Conservation (phyloP, 2,329 filamentous ascomycete genomes). For the Trichoderma atroviride region DNA sequence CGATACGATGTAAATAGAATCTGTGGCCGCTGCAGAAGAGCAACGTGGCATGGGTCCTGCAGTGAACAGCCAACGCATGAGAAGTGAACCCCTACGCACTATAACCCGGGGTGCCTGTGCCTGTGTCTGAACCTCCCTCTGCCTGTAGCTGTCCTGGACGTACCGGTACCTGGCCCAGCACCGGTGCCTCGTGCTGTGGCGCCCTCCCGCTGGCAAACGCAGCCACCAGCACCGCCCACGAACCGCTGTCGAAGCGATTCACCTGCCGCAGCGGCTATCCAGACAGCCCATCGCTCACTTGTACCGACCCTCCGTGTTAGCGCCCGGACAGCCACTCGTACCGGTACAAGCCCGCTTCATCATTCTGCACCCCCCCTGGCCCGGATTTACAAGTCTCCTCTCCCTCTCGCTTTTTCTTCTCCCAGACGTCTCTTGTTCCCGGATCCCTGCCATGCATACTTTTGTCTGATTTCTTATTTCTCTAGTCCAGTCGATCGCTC, state of each 20-base stretch:
- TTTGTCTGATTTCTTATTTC: slow-evolving; percentile 23
- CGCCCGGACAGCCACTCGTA: background rate
- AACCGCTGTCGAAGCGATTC: background rate
- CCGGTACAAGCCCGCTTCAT: background rate
- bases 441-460: slow-evolving; percentile 19
- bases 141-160: too few species aligned
- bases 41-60: background rate
- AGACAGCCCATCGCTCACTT: background rate
- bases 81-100: too few species aligned
- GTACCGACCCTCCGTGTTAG: slow-evolving; percentile 3
- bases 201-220: background rate
- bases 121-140: too few species aligned
- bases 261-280: background rate
- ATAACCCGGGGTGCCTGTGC: too few species aligned
- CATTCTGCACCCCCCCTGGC: background rate
- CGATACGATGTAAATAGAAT: background rate
- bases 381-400: background rate
- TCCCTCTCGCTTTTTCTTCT: background rate
- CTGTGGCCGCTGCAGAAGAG: too few species aligned
- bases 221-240: background rate
- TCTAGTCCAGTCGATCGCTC: slow-evolving; percentile 24
- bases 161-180: background rate
- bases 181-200: background rate
- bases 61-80: background rate
- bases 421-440: background rate